phyloP scores from a whole-genome alignment of 169 alveolate species.

The Plasmodium knowlesi region DNA sequence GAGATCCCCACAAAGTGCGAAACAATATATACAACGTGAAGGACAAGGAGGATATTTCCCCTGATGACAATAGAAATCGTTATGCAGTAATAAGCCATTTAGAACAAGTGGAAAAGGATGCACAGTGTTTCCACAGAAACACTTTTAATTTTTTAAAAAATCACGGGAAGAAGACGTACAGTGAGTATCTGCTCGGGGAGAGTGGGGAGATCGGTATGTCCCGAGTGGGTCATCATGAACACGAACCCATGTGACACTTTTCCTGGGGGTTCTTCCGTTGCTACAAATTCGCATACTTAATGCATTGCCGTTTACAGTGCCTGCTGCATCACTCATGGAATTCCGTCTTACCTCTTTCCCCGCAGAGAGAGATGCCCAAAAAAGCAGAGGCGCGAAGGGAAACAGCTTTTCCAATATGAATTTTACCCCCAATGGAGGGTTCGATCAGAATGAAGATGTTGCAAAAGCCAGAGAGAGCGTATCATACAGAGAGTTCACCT shows the following conservation, averaged over 20 bases:
- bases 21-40: neutral
- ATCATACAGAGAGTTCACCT: neutral
- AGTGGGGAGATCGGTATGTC: neutral
- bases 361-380: neutral
- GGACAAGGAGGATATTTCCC: neutral
- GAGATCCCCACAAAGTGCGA: neutral
- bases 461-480: constrained; percentile 7
- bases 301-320: too few species aligned
- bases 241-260: too few species aligned
- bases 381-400: neutral
- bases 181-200: neutral
- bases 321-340: neutral
- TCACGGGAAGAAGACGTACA: constrained; percentile 19
- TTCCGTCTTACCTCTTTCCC: neutral
- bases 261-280: too few species aligned
- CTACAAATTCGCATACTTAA: too few species aligned
- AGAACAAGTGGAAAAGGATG: neutral
- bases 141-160: constrained; percentile 1
- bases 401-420: neutral
- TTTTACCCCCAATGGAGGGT: neutral
- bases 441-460: neutral
- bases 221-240: neutral
- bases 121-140: neutral
- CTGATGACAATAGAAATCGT: neutral
- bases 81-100: neutral